Conservation (phyloP, 805 yeast species). For the Cyberlindnera veronae region DNA sequence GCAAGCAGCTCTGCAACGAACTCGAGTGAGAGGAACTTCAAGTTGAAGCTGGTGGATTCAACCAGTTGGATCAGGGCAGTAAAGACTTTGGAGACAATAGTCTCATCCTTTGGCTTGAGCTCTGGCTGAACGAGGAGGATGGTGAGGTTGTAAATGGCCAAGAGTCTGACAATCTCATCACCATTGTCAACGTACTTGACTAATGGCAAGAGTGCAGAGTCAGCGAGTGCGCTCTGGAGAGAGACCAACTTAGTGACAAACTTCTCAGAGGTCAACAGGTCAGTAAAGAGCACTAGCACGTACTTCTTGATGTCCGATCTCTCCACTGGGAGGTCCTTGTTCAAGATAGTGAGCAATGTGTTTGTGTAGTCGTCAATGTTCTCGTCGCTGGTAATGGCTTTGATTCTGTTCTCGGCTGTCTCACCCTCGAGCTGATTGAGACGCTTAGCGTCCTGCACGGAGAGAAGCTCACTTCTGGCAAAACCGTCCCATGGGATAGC, state of each 20-base stretch:
- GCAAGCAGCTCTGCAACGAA: slow-evolving; percentile 59
- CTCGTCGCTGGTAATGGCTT: slow-evolving; percentile 33
- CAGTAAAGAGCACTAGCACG: slow-evolving; percentile 58
- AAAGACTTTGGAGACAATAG: slow-evolving; percentile 20
- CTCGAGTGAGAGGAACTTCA: slow-evolving; percentile 63
- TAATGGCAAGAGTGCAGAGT: slow-evolving; percentile 38
- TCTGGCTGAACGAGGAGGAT: slow-evolving; percentile 38
- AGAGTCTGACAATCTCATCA: slow-evolving; percentile 55
- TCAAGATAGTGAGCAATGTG: slow-evolving; percentile 51
- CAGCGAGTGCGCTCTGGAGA: slow-evolving; percentile 2
- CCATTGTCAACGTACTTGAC: slow-evolving; percentile 46
- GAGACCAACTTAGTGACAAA: slow-evolving; percentile 40
- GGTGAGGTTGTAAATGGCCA: slow-evolving; percentile 52
- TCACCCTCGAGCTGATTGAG: slow-evolving; percentile 35
- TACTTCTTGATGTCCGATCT: slow-evolving; percentile 61
- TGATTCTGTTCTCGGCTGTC: slow-evolving; percentile 33
- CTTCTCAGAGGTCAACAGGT: slow-evolving; percentile 36
- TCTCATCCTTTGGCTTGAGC: slow-evolving; percentile 19
- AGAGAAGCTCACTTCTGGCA: slow-evolving; percentile 65
- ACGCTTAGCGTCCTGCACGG: slow-evolving; percentile 58
- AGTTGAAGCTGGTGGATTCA: slow-evolving; percentile 41
- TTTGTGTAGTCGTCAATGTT: slow-evolving; percentile 51
- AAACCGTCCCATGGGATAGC: slow-evolving; percentile 92
- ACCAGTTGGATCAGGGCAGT: slow-evolving; percentile 16
- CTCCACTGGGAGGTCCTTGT: slow-evolving; percentile 47